A percentile compares a stretch with the other conserved stretches of the same genome.
Evolutionary conservation across 176 grass and related monocot genomes (phyloP).

Genomic region (Juncus inflexus): DNA sequence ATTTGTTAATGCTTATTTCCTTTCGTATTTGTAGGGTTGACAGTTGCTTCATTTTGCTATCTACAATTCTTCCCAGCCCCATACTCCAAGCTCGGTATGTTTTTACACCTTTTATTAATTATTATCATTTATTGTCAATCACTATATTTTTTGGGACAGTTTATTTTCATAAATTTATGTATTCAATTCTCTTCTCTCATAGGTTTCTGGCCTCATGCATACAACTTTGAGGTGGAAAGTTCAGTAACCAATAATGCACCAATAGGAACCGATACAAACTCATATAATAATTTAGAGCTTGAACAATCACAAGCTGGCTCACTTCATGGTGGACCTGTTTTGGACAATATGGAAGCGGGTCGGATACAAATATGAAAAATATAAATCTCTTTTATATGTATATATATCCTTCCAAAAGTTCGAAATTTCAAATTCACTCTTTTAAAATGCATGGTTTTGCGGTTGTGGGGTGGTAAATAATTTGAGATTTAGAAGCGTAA

Average conservation of each 20-base stretch:
- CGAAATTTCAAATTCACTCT: neutral
- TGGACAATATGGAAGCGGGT: slow-evolving; percentile 13
- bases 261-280: neutral
- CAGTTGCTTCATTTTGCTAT: slow-evolving; percentile 28
- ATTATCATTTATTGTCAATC: no score
- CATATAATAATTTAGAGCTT: neutral
- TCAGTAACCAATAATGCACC: neutral
- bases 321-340: neutral
- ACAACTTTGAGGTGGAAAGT: slow-evolving; percentile 8
- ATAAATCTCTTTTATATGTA: neutral
- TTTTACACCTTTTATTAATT: neutral
- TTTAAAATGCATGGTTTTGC: no score
- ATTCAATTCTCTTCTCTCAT: neutral
- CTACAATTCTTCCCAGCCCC: slow-evolving; percentile 27
- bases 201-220: slow-evolving; percentile 27
- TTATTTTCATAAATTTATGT: neutral
- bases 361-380: slow-evolving; percentile 1
- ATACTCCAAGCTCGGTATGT: slow-evolving; percentile 10
- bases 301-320: neutral
- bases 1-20: neutral
- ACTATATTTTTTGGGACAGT: no score
- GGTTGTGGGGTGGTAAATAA: no score
- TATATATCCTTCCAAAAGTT: neutral
- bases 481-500: no score
- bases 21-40: slow-evolving; percentile 16